Evolutionary conservation across 495 filamentous ascomycete species (phyloP).

Genomic region (Talaromyces nanjingensis): DNA sequence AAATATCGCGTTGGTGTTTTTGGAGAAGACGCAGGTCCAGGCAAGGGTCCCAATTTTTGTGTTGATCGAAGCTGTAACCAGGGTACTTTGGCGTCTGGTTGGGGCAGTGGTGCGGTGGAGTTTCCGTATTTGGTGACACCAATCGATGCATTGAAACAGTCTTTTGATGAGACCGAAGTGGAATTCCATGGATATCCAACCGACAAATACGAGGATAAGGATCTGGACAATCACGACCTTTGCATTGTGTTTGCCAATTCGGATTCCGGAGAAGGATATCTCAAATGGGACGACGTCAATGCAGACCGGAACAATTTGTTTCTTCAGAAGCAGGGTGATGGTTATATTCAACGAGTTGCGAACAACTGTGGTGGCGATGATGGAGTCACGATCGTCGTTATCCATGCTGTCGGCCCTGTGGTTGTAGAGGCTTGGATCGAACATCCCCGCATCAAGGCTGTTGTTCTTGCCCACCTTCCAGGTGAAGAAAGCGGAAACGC

Average conservation of each 20-base stretch:
- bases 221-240: conserved; percentile 49
- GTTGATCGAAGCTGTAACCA: conserved; percentile 71
- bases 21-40: conserved; percentile 73
- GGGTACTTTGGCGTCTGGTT: conserved; percentile 78
- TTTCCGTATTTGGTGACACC: conserved; percentile 78
- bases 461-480: conserved; percentile 81
- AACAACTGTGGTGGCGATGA: conserved; percentile 58
- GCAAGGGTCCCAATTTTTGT: conserved; percentile 69
- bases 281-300: conserved; percentile 51
- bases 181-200: conserved; percentile 52
- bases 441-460: conserved; percentile 67
- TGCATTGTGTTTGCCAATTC: conserved; percentile 60
- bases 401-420: conserved; percentile 90
- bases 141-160: conserved; percentile 52
- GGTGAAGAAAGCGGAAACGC: conserved; percentile 88
- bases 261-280: conserved; percentile 59
- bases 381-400: conserved; percentile 69
- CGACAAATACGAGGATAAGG: conserved; percentile 43
- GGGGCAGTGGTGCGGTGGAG: conserved; percentile 86
- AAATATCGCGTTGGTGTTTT: conserved; percentile 66
- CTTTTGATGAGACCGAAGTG: conserved; percentile 54
- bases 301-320: conserved; percentile 82
- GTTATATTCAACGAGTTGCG: conserved; percentile 65
- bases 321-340: conserved; percentile 70
- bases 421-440: conserved; percentile 81